Conservation (phyloP, 441 rosid genomes). For the Brassica balearica region DNA sequence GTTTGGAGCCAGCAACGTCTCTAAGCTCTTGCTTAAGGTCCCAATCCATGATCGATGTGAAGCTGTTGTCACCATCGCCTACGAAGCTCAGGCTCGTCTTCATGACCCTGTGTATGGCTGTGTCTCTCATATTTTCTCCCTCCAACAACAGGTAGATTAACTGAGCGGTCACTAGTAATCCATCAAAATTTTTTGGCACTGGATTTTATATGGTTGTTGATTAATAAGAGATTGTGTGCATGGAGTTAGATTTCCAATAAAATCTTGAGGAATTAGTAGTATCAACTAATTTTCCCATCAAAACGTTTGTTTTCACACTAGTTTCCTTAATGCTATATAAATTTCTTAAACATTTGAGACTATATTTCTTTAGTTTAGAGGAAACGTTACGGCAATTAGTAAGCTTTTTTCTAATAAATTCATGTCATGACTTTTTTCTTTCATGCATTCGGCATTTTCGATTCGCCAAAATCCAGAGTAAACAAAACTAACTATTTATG, state of each 20-base stretch:
- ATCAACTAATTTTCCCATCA: conserved; percentile 2
- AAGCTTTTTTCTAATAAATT: not conserved
- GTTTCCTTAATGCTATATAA: not conserved
- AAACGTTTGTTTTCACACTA: conserved; percentile 14
- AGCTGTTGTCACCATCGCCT: conserved; percentile 91
- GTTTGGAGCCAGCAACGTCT: conserved; percentile 93
- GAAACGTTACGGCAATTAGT: conserved; percentile 10
- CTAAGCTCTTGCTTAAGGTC: conserved; percentile 76
- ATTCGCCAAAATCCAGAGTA: no score
- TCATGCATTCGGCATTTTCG: not conserved
- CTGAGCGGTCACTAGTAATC: not conserved
- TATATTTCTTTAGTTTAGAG: not conserved
- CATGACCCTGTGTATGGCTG: conserved; percentile 96
- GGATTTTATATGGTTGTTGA: conserved; percentile 6
- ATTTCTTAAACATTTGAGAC: not conserved
- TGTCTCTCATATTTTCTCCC: conserved; percentile 84
- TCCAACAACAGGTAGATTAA: conserved; percentile 72
- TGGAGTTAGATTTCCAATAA: not conserved
- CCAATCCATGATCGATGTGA: conserved; percentile 88
- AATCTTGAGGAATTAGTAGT: not conserved
- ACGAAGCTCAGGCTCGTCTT: conserved; percentile 94
- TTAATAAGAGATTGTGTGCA: conserved; percentile 8
- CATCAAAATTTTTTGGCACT: conserved; percentile 9
- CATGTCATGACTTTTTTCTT: not conserved
- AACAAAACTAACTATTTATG: no score